Evolutionary conservation across 805 yeast species (phyloP), one percentile per base, ranked within the genome.

Genomic region (Pichia kluyveri): DNA sequence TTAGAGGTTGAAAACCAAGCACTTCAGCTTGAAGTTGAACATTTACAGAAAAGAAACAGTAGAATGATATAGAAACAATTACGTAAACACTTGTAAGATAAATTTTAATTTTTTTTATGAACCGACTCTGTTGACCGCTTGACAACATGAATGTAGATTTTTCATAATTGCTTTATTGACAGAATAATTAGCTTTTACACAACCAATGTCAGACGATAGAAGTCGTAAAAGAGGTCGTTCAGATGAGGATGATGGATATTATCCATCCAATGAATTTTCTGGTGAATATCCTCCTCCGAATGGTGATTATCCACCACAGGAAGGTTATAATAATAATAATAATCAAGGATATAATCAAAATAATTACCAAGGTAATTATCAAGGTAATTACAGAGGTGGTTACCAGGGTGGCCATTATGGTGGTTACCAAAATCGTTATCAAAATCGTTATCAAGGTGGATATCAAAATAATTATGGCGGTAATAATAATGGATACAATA

Each of bases 61-160:
- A 68, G 66, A 38, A 53, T 76, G 27, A 58, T 23, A 23, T 23
- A 23, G 26, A 65, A 40, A 58, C 56, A 40, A 73, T 72, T 39
- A 72, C 74, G 48, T 64, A 69, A 9, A 69, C 69, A 23, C 62
- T 75, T 48, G 72, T 70, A 30, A 4, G 32, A 7, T 30, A 30
- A 30, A 6, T 7, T 23, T 23, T 23, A 23, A 23, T 23, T 23
- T 23, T 23, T 23, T 23, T 23, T 23, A 5, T 23, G 7, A 23
- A 23, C 26, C 7, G 6, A 23, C 26, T 4, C 4, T 19, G 23
- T 23, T 23, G 26, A 23, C 4, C 26, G 26, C 26, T 23, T 23
- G 26, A 23, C 26, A 19, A 19, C 23, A 23, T 23, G 26, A 23
- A 23, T 23, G 26, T 23, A 23, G 26, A 23, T 23, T 23, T 23